Evolutionary conservation across 2,329 filamentous ascomycete species (phyloP).

Genomic region (Ophiobolus disseminans): DNA sequence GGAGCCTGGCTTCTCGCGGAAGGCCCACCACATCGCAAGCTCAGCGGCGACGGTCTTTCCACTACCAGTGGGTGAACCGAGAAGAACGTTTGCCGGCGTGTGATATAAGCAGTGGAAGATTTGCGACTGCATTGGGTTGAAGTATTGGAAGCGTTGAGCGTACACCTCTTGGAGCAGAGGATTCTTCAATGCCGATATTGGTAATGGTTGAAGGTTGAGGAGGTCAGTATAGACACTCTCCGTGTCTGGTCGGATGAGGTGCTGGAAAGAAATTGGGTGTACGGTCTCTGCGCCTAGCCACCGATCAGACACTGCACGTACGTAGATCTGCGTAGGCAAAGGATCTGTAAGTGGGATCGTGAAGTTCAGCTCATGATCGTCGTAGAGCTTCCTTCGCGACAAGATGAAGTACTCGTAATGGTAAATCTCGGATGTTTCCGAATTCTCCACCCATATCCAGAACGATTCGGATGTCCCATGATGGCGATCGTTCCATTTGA

Average conservation of each 20-base stretch:
- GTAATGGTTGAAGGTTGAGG: slow-evolving; percentile 86
- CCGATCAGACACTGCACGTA: slow-evolving; percentile 89
- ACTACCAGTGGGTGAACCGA: slow-evolving; percentile 95
- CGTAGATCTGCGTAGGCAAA: slow-evolving; percentile 93
- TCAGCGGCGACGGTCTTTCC: slow-evolving; percentile 97
- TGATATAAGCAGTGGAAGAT: slow-evolving; percentile 97
- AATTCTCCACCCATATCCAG: slow-evolving; percentile 99
- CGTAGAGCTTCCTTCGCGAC: slow-evolving; percentile 84
- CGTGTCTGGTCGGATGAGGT: slow-evolving; percentile 94
- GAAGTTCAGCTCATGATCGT: slow-evolving; percentile 97
- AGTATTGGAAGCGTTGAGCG: slow-evolving; percentile 86
- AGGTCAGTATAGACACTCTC: slow-evolving; percentile 97
- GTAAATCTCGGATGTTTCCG: slow-evolving; percentile 95
- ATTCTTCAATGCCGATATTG: slow-evolving; percentile 87
- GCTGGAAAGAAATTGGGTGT: slow-evolving; percentile 93
- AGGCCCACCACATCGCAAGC: slow-evolving; percentile 99
- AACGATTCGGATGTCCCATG: slow-evolving; percentile 96
- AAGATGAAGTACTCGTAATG: slow-evolving; percentile 98
- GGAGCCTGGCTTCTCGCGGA: slow-evolving; percentile 89
- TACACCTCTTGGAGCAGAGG: slow-evolving; percentile 88
- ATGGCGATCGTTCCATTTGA: slow-evolving; percentile 90
- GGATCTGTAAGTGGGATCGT: slow-evolving; percentile 95
- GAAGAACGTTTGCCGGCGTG: slow-evolving; percentile 86
- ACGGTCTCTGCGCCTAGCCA: slow-evolving; percentile 98
- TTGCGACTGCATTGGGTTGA: slow-evolving; percentile 99